Conservation (phyloP, 202 grass and related monocot species). For the Elaeis oleifera region DNA sequence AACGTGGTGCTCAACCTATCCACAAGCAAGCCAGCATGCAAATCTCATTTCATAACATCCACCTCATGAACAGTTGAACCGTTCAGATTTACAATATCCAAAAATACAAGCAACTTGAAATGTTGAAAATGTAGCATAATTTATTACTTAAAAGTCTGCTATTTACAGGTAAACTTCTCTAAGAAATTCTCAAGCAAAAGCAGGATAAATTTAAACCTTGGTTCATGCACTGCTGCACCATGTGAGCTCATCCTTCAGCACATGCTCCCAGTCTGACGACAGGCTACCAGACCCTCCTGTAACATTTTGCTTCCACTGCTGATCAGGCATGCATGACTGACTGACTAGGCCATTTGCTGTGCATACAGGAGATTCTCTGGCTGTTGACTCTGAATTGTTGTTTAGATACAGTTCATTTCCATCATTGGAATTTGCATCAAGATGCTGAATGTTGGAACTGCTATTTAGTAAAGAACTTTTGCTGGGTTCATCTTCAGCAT, state of each 20-base stretch:
- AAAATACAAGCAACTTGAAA: too few species aligned
- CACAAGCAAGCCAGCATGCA: too few species aligned
- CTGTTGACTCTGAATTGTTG: not conserved
- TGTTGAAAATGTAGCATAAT: too few species aligned
- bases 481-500: not conserved
- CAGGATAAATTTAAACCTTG: not conserved
- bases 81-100: too few species aligned
- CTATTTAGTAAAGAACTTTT: not conserved
- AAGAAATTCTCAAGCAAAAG: not conserved
- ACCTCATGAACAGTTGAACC: too few species aligned
- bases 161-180: conserved; percentile 1
- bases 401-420: not conserved
- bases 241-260: conserved; percentile 5
- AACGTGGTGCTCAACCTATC: too few species aligned
- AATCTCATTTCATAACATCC: too few species aligned
- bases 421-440: not conserved
- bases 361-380: not conserved
- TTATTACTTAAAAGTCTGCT: not conserved
- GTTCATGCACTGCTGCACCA: not conserved
- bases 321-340: not conserved
- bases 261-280: conserved; percentile 4
- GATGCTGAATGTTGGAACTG: not conserved
- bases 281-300: not conserved
- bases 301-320: not conserved
- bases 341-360: not conserved